phyloP scores from a whole-genome alignment of 2,329 filamentous ascomycete genomes.

The Colletotrichum truncatum region DNA sequence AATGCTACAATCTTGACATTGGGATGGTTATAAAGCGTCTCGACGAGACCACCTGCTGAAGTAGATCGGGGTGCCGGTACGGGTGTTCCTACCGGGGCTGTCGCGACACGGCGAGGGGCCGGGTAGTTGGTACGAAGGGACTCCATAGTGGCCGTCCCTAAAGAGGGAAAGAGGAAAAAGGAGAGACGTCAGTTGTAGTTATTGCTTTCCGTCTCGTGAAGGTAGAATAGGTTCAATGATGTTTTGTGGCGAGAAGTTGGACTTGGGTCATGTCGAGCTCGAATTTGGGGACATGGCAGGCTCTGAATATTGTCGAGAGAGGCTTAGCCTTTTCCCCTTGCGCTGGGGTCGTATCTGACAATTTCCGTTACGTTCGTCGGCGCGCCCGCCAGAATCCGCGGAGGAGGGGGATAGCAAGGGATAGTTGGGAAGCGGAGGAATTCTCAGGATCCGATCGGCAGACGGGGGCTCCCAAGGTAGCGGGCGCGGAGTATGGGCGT shows the following conservation, averaged over 20 bases:
- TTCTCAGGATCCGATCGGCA: conserved; percentile 19
- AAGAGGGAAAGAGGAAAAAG: neutral
- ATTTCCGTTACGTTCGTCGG: conserved; percentile 22
- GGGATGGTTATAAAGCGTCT: conserved; percentile 79
- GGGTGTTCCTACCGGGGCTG: conserved; percentile 44
- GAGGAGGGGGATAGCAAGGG: neutral
- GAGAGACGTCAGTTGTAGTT: neutral
- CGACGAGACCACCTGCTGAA: conserved; percentile 54
- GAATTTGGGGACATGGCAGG: conserved; percentile 17
- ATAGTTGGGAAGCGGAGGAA: conserved; percentile 12
- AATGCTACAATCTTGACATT: conserved; percentile 74
- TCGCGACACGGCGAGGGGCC: conserved; percentile 46
- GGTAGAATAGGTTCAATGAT: neutral
- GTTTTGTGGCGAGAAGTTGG: neutral
- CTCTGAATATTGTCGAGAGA: neutral
- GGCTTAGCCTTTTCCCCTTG: neutral
- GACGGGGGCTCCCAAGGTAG: conserved; percentile 3
- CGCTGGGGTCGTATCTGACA: neutral
- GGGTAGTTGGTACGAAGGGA: conserved; percentile 36
- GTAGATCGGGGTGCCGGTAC: conserved; percentile 35
- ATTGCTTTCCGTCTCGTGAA: conserved; percentile 13
- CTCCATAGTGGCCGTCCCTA: conserved; percentile 25
- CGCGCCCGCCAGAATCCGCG: neutral
- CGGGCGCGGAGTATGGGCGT: neutral
- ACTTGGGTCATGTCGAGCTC: conserved; percentile 24